Evolutionary conservation across 257 asterid genomes (phyloP), one percentile per base, ranked within the genome.

Genomic region (Plectranthus barbatus): DNA sequence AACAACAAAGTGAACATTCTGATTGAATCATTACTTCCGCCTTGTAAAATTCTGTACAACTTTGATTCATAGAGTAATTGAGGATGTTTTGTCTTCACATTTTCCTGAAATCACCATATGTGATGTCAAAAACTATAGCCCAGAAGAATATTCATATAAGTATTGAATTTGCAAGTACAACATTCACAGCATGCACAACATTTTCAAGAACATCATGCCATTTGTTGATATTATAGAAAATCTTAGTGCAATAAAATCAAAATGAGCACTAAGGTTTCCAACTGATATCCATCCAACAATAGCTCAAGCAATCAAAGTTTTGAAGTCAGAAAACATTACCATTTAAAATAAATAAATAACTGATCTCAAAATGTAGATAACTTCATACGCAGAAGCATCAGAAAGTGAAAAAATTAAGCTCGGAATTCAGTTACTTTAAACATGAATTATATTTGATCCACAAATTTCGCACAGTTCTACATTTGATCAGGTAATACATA

Each of bases 51-150:
- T 72, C 97, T 79, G 80, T 92, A 89, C 68, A 89, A 62, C 83
- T 92, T 89, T n/a, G 99, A 92, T 80, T 92, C 99, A 17, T 89
- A 86, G 50, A 89, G 84, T 87, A 92, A 75, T 64, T 89, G 99
- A 41, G 97, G 97, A 79, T 92, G 99, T 73, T 89, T 92, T 63
- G 98, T 89, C 88, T 92, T 89, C 75, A 86, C 85, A 74, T 67
- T 86, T 85, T 92, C 99, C 97, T 92, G 83, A 68, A 66, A 69
- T 41, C 24, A 52, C 21, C 26, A 70, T 39, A 66, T 24, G 59
- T 33, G 31, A 45, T 12, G n/a, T 74, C 46, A 71, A 57, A 26
- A 26, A 26, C 31, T 1, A 26, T 26, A 26, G 2, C 31, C 2
- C 3, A 26, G 31, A 26, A 26, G 2, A 26, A 26, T 26, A 1